Base-by-base conservation (phyloP, 441 rosid genomes). In the Pelargonium myrrhifolium region DNA sequence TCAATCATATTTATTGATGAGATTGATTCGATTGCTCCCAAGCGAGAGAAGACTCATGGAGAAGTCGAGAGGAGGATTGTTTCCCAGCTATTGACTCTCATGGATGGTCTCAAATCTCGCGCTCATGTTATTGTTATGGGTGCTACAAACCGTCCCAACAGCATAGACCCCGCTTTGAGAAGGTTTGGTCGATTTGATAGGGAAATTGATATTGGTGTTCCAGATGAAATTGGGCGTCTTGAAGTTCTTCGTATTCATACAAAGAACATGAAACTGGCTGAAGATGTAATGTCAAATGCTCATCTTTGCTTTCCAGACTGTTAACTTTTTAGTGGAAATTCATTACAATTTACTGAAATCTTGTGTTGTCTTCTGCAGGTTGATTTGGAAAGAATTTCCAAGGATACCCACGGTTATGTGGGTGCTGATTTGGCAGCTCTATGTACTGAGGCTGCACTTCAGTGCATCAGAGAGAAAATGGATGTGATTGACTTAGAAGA, bases 21-120 rank as follows among this genome's bases (percentile, higher is more conserved):
- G 76, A 76, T 85, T 5, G 89, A 85, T 69, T 85, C 87, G 39
- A 85, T 85, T 75, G 89, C 89, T 69, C 89, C 89, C 5, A 85
- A 85, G 72, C 68, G 89, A 63, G 89, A 85, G 74, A 85, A 85
- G 77, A 85, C 89, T 24, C 71, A 85, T 71, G 89, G 89, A 21
- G 87, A 85, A 77, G 87, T 83, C 43, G 89, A 85, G 83, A 83
- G 89, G 74, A 85, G 89, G 74, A 85, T 85, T 68, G 89, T 85
- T 65, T 85, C 89, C 51, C 87, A 85, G 72, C 83, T 85, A 6
- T 74, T 85, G 47, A 85, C 87, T 18, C 85, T 85, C 70, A 85
- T 85, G 89, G 89, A 85, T 72, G 87, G 89, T 21, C 67, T 85
- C 9, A 85, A 85, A 68, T 76, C 89, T 1, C 87, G 89, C 65